Conservation (phyloP, 2,329 filamentous ascomycete species). For the Sclerotinia nivalis region DNA sequence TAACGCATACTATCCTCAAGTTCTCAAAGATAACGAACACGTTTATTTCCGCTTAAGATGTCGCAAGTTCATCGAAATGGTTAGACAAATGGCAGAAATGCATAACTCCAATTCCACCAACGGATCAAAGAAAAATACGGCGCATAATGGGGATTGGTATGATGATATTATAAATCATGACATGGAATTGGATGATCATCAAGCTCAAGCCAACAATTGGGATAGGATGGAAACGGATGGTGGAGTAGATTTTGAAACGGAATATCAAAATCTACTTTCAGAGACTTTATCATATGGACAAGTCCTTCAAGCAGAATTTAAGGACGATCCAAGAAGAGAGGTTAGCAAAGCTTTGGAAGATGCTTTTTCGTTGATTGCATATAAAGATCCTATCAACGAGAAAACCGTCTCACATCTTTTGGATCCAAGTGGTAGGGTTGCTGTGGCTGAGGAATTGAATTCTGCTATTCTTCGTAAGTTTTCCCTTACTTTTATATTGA, state of each 20-base stretch:
- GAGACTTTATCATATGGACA: slow-evolving; percentile 80
- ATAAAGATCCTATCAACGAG: slow-evolving; percentile 75
- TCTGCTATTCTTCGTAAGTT: slow-evolving; percentile 73
- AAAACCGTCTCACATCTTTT: slow-evolving; percentile 74
- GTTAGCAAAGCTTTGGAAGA: slow-evolving; percentile 74
- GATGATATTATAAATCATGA: slow-evolving; percentile 43
- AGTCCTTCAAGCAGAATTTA: slow-evolving; percentile 75
- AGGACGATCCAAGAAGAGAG: slow-evolving; percentile 67
- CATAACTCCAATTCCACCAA: slow-evolving; percentile 41
- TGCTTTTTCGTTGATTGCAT: slow-evolving; percentile 86
- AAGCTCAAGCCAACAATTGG: slow-evolving; percentile 44
- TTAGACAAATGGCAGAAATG: slow-evolving; percentile 70
- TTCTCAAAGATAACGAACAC: slow-evolving; percentile 76
- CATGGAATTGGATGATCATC: slow-evolving; percentile 58
- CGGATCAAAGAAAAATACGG: slow-evolving; percentile 43
- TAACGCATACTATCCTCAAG: slow-evolving; percentile 73
- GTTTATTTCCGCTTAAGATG: slow-evolving; percentile 88
- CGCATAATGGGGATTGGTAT: slow-evolving; percentile 43
- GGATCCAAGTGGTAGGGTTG: slow-evolving; percentile 70
- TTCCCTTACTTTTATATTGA: not conserved
- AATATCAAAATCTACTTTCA: slow-evolving; percentile 54
- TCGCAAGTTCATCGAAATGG: slow-evolving; percentile 94
- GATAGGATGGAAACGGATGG: slow-evolving; percentile 58
- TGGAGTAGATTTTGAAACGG: slow-evolving; percentile 29
- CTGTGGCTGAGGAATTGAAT: slow-evolving; percentile 91